phyloP scores from a whole-genome alignment of 495 filamentous ascomycete species.

The Daldinia childiae region DNA sequence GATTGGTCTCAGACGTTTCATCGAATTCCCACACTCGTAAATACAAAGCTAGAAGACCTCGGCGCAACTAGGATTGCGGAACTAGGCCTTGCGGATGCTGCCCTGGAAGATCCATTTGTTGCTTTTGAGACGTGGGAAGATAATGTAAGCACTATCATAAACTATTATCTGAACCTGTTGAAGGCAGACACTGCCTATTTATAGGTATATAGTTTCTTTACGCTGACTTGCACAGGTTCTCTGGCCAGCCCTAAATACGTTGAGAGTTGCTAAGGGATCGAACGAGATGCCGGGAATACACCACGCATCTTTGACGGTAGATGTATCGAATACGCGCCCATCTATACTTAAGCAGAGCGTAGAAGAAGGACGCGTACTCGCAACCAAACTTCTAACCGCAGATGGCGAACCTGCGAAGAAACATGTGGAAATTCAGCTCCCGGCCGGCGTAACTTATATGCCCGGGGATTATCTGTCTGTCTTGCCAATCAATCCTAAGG shows the following conservation, averaged over 20 bases:
- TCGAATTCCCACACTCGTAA: conserved; percentile 67
- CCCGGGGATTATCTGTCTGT: conserved; percentile 75
- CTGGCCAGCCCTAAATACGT: conserved; percentile 55
- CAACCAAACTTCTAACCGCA: conserved; percentile 60
- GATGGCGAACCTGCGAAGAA: conserved; percentile 64
- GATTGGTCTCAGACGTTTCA: conserved; percentile 76
- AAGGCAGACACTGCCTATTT: background rate
- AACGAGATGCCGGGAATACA: conserved; percentile 53
- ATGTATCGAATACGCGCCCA: conserved; percentile 55
- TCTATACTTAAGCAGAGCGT: conserved; percentile 61
- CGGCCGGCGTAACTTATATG: conserved; percentile 66
- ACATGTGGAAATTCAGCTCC: conserved; percentile 67
- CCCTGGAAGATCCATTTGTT: conserved; percentile 66
- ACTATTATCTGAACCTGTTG: background rate
- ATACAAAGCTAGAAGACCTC: conserved; percentile 56
- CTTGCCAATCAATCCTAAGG: conserved; percentile 67
- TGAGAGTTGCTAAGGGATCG: conserved; percentile 49
- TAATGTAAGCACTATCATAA: conserved; percentile 27
- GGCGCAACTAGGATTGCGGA: conserved; percentile 61
- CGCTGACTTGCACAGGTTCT: conserved; percentile 43
- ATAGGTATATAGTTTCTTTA: background rate
- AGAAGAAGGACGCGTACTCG: conserved; percentile 60
- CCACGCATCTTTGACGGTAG: conserved; percentile 63
- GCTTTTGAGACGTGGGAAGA: conserved; percentile 70
- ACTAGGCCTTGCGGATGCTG: conserved; percentile 64